These are phyloP conservation scores for Stemphylium beticola DNA, from an alignment of 2,329 filamentous ascomycete species.

Conservation along the genomic window DNA sequence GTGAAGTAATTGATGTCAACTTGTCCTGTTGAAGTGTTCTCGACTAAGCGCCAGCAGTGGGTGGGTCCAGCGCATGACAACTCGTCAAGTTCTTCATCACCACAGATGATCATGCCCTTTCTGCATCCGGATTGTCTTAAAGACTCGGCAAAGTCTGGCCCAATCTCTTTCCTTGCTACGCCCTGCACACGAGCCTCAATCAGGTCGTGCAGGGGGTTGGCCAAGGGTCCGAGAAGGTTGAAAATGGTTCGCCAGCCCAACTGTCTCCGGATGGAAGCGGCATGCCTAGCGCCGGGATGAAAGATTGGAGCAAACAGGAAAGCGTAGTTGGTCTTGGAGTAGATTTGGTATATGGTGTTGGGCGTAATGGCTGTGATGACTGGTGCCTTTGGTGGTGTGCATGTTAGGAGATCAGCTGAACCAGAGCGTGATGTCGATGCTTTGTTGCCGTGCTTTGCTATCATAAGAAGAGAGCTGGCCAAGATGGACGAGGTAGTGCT, in stretches of 20 bases:
- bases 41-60: slow-evolving; percentile 82
- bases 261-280: slow-evolving; percentile 82
- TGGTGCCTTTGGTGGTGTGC: slow-evolving; percentile 74
- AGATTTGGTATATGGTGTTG: slow-evolving; percentile 72
- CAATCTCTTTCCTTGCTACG: slow-evolving; percentile 85
- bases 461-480: slow-evolving; percentile 80
- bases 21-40: slow-evolving; percentile 52
- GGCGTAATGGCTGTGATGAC: slow-evolving; percentile 77
- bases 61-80: slow-evolving; percentile 89
- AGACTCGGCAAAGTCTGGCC: slow-evolving; percentile 86
- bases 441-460: slow-evolving; percentile 95
- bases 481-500: slow-evolving; percentile 94
- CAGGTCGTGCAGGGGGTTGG: slow-evolving; percentile 79
- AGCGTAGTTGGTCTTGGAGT: slow-evolving; percentile 83
- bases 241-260: slow-evolving; percentile 96
- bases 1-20: slow-evolving; percentile 77
- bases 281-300: slow-evolving; percentile 92
- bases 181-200: slow-evolving; percentile 94
- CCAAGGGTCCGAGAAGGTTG: slow-evolving; percentile 91
- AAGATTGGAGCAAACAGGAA: slow-evolving; percentile 97
- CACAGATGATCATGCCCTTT: slow-evolving; percentile 91
- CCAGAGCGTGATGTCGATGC: slow-evolving; percentile 95
- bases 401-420: slow-evolving; percentile 86
- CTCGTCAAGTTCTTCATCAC: slow-evolving; percentile 93
- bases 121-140: slow-evolving; percentile 74